Evolutionary conservation across 1,284 basidiomycete species (phyloP).

Genomic region (Chondrostereum purpureum): DNA sequence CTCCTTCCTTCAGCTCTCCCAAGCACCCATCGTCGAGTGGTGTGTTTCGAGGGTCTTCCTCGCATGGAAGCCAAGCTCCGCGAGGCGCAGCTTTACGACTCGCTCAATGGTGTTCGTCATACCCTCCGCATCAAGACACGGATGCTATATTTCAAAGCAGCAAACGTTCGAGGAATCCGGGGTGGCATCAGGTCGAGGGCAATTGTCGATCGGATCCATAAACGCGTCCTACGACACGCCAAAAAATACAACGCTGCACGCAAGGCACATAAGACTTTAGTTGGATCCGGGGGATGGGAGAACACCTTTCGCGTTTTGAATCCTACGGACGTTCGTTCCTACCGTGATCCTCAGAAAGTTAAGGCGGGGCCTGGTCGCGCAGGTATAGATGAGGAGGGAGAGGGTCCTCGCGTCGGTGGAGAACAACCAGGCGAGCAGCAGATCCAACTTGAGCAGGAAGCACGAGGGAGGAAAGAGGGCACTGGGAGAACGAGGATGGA

Average conservation of each 20-base stretch:
- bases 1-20: constrained; percentile 16
- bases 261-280: not conserved
- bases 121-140: constrained; percentile 13
- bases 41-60: constrained; percentile 10
- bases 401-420: too few species aligned
- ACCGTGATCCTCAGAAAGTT: too few species aligned
- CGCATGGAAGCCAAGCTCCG: constrained; percentile 13
- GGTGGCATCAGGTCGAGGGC: constrained; percentile 11
- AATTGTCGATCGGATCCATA: constrained; percentile 14
- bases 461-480: not conserved
- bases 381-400: too few species aligned
- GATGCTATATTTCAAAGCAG: constrained; percentile 15
- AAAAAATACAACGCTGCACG: not conserved
- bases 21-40: not conserved
- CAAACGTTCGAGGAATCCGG: constrained; percentile 14
- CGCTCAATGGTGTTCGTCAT: constrained; percentile 12
- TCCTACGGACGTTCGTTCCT: not conserved
- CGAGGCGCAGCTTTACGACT: constrained; percentile 12
- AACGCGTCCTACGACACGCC: too few species aligned
- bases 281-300: not conserved
- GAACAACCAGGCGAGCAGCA: too few species aligned
- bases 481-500: too few species aligned
- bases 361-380: too few species aligned
- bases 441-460: too few species aligned
- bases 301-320: not conserved